Percentiles rank a stretch among this genome's conserved stretches.
These are phyloP conservation scores for Theobroma grandiflorum DNA, from an alignment of 441 rosid species.

Conservation along the genomic window DNA sequence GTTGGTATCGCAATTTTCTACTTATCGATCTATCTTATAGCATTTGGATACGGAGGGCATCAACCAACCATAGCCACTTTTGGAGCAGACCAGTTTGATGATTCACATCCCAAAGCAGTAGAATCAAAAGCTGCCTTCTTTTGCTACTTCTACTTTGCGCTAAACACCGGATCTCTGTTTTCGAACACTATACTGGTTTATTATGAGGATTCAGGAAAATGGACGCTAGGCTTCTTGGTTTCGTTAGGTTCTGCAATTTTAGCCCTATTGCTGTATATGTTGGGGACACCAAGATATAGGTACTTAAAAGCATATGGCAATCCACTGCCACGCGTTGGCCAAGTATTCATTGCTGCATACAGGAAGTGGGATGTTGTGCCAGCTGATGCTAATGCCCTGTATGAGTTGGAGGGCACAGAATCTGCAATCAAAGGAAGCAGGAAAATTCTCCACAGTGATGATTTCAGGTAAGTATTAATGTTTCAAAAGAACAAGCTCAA, in stretches of 20 bases:
- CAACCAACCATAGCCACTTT: slow-evolving; percentile 94
- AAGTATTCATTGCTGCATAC: slow-evolving; percentile 72
- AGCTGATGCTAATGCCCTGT: slow-evolving; percentile 42
- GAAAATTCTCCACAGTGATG: slow-evolving; percentile 79
- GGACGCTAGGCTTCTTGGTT: slow-evolving; percentile 81
- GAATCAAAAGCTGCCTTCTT: slow-evolving; percentile 69
- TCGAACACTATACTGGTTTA: slow-evolving; percentile 88
- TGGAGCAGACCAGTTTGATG: slow-evolving; percentile 88
- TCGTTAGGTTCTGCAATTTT: slow-evolving; percentile 68
- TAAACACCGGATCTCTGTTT: slow-evolving; percentile 80
- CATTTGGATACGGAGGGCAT: slow-evolving; percentile 90
- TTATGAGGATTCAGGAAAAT: slow-evolving; percentile 74
- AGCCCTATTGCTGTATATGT: slow-evolving; percentile 56
- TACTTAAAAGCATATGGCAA: slow-evolving; percentile 75
- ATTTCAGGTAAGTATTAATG: slow-evolving; percentile 48
- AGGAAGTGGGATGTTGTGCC: slow-evolving; percentile 65
- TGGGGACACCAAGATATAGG: slow-evolving; percentile 53
- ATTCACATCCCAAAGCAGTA: slow-evolving; percentile 43
- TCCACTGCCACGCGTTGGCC: slow-evolving; percentile 84
- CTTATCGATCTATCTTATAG: slow-evolving; percentile 69
- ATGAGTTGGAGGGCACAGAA: slow-evolving; percentile 73
- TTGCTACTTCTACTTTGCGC: slow-evolving; percentile 86
- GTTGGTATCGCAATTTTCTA: slow-evolving; percentile 60
- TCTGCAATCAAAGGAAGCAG: slow-evolving; percentile 93
- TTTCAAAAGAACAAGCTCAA: too few species aligned